Percentiles rank a stretch among this genome's conserved stretches.
These are phyloP conservation scores for Populus hybrid DNA, from an alignment of 441 rosid species.

Conservation along the genomic window DNA sequence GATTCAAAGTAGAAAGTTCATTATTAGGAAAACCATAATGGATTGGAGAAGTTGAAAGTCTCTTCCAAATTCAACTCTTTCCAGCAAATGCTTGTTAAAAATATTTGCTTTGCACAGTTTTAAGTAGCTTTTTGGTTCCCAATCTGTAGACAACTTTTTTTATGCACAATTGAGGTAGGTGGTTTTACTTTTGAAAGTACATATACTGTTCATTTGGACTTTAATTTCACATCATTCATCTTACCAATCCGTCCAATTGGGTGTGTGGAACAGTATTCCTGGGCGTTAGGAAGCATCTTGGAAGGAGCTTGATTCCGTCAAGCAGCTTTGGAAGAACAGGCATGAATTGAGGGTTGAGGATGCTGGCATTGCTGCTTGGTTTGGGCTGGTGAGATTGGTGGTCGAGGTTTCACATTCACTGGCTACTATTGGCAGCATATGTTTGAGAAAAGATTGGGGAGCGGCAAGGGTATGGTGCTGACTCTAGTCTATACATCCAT, in stretches of 20 bases:
- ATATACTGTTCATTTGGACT: background rate
- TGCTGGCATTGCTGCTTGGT: slow-evolving; percentile 70
- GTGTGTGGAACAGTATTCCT: slow-evolving; percentile 51
- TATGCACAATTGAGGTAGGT: background rate
- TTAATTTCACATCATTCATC: background rate
- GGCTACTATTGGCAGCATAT: slow-evolving; percentile 44
- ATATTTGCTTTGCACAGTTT: background rate
- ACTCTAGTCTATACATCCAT: slow-evolving; percentile 33
- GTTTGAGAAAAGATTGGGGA: too few species aligned
- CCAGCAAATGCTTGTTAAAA: background rate
- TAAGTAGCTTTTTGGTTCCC: background rate
- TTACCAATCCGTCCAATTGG: background rate
- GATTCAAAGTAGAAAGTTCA: background rate
- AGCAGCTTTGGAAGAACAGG: slow-evolving; percentile 65
- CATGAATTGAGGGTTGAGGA: slow-evolving; percentile 59
- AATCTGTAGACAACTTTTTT: background rate
- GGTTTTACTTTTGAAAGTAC: background rate
- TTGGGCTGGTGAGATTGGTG: slow-evolving; percentile 77
- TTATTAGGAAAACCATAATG: background rate
- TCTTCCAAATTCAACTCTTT: background rate
- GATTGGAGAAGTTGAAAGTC: background rate
- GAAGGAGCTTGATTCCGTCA: slow-evolving; percentile 68
- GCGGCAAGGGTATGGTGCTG: too few species aligned
- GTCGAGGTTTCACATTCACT: slow-evolving; percentile 75
- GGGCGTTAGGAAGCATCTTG: slow-evolving; percentile 57